Conservation (phyloP, 257 asterid species). For the Avicennia marina region DNA sequence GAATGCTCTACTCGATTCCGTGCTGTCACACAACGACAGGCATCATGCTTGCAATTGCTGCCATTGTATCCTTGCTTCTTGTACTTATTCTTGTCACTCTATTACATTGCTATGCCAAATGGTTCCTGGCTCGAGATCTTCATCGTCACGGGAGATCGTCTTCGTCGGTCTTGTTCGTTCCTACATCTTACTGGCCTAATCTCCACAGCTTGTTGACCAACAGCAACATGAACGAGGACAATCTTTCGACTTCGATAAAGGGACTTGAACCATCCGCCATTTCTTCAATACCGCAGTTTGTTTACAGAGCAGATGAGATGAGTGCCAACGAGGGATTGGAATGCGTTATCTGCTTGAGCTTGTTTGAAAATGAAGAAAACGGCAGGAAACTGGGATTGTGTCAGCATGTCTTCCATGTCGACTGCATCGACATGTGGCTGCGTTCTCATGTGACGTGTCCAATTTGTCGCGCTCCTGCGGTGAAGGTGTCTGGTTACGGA, state of each 20-base stretch:
- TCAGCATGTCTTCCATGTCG: constrained; percentile 54
- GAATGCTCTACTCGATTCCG: constrained; percentile 11
- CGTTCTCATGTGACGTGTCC: constrained; percentile 62
- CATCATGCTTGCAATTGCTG: constrained; percentile 49
- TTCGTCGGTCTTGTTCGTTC: constrained; percentile 9
- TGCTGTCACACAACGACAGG: constrained; percentile 30
- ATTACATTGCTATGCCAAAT: constrained; percentile 24
- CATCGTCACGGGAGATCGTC: background rate
- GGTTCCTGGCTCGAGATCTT: constrained; percentile 17
- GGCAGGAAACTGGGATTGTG: constrained; percentile 41
- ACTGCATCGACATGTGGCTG: constrained; percentile 70
- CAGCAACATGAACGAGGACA: background rate
- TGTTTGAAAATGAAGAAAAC: constrained; percentile 37
- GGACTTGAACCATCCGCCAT: constrained; percentile 23
- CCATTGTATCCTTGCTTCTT: constrained; percentile 23
- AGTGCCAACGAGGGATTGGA: too few relatives aligned
- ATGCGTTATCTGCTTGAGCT: constrained; percentile 52
- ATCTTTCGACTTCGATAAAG: background rate
- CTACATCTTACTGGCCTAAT: constrained; percentile 12
- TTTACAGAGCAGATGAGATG: constrained; percentile 10
- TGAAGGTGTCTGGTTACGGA: too few relatives aligned
- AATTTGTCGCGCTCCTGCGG: constrained; percentile 43
- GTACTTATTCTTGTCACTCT: constrained; percentile 22
- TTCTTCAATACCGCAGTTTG: constrained; percentile 27
- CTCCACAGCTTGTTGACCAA: constrained; percentile 5